Base-by-base conservation (phyloP, 139 green algal genomes). In the Volvox africanus region DNA sequence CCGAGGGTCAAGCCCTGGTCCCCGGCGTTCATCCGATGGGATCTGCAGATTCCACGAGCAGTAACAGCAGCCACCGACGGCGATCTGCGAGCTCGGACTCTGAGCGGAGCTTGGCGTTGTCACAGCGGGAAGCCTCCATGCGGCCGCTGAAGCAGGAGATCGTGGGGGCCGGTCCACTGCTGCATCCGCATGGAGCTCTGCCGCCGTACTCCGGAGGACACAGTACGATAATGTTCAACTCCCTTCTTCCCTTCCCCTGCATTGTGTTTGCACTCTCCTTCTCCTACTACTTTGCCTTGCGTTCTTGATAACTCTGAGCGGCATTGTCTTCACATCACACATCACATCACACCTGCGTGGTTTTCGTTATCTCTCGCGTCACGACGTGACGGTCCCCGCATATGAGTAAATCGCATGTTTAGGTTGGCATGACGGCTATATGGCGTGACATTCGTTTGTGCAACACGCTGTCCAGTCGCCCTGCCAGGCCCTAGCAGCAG, bases 181-280 rank as follows among this genome's bases (percentile, higher is more conserved):
- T 84, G 78, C 78, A 65, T 16, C 32, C 78, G 20, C 13, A 84
- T 44, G 32, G 78, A 9, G 26, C 33, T 35, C 77, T 33, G 78
- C 16, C 37, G 36, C 78, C 78, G 78, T 84, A 84, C 78, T 36
- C 78, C 37, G 78, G 33, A 44, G 78, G 65, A 22, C 78, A 84
- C 78, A 36, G 78, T 84, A 84, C 76, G 76, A 18, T 19, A 21
- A 61, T 1, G 65, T 11, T 30, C 65, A 73, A 12, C 65, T 24
- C 21, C 65, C 65, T 30, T n/a, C n/a, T n/a, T n/a, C n/a, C n/a
- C n/a, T n/a, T n/a, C n/a, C n/a, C n/a, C 65, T 73, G 24, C 21
- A 73, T 73, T 28, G 65, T 24, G 21, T 73, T 24, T 24, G 65
- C 5, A 24, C 65, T 73, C n/a, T n/a, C n/a, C n/a, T n/a, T n/a